Base-by-base conservation (phyloP, 768 basidiomycete species). In the Tylopilus sp. region DNA sequence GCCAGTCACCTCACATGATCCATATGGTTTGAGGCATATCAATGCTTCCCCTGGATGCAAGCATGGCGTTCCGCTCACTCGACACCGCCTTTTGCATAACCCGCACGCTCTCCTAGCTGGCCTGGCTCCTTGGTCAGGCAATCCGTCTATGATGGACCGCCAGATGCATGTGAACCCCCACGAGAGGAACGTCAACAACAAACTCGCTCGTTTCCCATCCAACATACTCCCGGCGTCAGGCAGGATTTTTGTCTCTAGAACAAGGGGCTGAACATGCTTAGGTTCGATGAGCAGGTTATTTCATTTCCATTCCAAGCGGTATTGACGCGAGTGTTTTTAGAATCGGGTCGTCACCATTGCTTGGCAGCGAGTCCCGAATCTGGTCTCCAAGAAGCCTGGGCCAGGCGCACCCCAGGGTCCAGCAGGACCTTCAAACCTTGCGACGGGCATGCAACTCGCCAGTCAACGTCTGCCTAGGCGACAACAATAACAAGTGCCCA, bases 71-170 rank as follows among this genome's bases (percentile, higher is more conserved):
- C 63, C 72, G 24, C 65, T 64, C 28, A 72, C 75, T 0, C 75
- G 41, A 74, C 78, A 13, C 73, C 71, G 22, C 56, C 64, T 11
- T 81, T 76, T 55, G 74, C 72, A 37, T 76, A 73, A 54, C 61
- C 73, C 16, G 78, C 75, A 3, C 74, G 83, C 45, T 80, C 86
- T 7, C 81, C 82, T 6, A 87, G 86, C 63, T 76, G 85, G 36
- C 77, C 85, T 34, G 78, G 68, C 4, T 78, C 82, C 0, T 82
- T 0, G 74, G 68, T 14, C 72, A 76, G 79, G 65, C 2, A 87
- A 85, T 60, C 86, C 87, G 6, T 83, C 82, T 6, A 37, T 87
- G 58, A 68, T 75, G 6, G 55, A 73, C 30, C 77, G 83, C 6
- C 76, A 78, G 55, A 72, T 77, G 0, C 76, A 78, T 21, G 59